Conservation (phyloP, 2,329 filamentous ascomycete species). For the Fusarium newnesense region DNA sequence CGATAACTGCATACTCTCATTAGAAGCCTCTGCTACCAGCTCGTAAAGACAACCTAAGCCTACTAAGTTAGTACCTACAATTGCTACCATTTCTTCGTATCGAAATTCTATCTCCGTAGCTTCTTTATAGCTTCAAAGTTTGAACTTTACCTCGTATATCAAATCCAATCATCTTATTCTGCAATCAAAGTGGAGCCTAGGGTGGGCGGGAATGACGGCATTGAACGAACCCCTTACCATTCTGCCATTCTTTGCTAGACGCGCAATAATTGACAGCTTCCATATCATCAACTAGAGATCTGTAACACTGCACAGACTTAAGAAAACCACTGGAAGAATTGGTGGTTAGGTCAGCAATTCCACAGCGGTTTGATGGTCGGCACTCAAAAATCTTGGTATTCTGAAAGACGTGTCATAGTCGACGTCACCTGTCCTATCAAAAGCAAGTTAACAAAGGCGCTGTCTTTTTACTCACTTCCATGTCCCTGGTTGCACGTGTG, state of each 20-base stretch:
- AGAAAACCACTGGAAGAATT: neutral
- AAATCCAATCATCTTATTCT: slow-evolving; percentile 5
- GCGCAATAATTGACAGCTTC: slow-evolving; percentile 9
- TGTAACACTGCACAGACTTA: neutral
- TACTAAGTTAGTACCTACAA: neutral
- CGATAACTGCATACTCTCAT: neutral
- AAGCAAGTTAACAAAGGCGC: neutral
- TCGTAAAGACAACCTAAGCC: neutral
- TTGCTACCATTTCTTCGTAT: neutral
- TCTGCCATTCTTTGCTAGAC: neutral
- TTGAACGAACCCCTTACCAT: slow-evolving; percentile 2
- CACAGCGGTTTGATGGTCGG: neutral
- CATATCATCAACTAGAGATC: neutral
- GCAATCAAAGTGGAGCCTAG: slow-evolving; percentile 24
- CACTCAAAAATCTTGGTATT: neutral
- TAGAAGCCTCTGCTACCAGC: neutral
- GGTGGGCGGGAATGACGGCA: slow-evolving; percentile 27
- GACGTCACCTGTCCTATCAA: slow-evolving; percentile 21
- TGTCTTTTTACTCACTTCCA: slow-evolving; percentile 6
- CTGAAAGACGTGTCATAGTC: slow-evolving; percentile 17
- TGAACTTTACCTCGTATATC: slow-evolving; percentile 1
- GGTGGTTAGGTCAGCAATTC: neutral
- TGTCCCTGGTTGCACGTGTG: slow-evolving; percentile 11
- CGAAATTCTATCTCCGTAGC: neutral
- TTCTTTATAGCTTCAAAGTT: neutral